These are phyloP conservation scores for Sicyos edulis DNA, from an alignment of 306 rosid genomes.

Conservation along the genomic window DNA sequence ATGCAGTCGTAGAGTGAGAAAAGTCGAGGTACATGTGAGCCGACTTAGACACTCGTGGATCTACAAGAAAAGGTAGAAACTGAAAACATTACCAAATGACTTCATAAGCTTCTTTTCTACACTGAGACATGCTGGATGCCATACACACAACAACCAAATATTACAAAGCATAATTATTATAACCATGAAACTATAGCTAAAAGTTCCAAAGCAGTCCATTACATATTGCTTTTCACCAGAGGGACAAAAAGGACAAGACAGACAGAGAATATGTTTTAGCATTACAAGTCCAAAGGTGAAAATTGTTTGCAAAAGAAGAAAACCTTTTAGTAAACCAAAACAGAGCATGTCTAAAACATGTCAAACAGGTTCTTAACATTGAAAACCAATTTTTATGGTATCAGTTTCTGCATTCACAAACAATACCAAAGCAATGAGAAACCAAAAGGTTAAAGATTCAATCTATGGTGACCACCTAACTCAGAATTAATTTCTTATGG, in stretches of 20 bases:
- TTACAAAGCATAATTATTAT: not conserved
- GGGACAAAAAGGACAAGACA: not conserved
- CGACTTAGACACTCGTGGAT: no score
- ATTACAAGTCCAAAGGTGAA: not conserved
- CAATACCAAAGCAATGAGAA: no score
- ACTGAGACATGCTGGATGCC: constrained; percentile 1
- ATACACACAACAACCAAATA: not conserved
- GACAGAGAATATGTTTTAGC: not conserved
- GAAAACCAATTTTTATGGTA: not conserved
- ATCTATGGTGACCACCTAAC: no score
- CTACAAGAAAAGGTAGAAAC: not conserved
- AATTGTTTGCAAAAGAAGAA: not conserved
- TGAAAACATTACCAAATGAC: not conserved
- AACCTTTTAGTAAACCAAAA: not conserved
- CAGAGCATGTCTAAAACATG: not conserved
- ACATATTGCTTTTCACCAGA: not conserved
- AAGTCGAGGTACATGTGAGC: no score
- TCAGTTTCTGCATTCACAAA: not conserved
- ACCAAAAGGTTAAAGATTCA: no score
- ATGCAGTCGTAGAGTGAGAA: not conserved
- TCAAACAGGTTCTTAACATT: not conserved
- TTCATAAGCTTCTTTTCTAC: not conserved
- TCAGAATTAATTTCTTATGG: no score
- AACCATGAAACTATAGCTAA: constrained; percentile 1
- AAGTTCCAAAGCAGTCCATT: not conserved